Evolutionary conservation across 306 rosid genomes (phyloP).

Genomic region (Spatholobus suberectus): DNA sequence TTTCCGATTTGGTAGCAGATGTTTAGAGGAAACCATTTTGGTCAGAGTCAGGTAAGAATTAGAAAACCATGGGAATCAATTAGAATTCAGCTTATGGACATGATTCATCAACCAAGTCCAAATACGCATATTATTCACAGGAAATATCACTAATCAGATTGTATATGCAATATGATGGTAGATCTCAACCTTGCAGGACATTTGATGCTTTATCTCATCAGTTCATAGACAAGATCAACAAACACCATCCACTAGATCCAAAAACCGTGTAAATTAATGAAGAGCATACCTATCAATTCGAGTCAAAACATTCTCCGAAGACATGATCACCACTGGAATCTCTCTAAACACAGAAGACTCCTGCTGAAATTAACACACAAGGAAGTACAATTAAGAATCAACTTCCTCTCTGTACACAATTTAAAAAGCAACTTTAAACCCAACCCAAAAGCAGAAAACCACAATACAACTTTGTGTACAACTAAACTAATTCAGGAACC

Average conservation of each 20-base stretch:
- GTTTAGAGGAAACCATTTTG: neutral
- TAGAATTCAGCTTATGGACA: neutral
- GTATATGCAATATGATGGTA: neutral
- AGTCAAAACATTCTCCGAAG: slow-evolving; percentile 87
- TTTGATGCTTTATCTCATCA: neutral
- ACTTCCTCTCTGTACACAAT: neutral
- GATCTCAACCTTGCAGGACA: neutral
- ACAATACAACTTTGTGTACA: neutral
- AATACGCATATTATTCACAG: neutral
- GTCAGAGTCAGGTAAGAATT: neutral
- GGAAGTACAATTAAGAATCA: slow-evolving; percentile 3
- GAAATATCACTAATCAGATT: neutral
- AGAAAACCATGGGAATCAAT: neutral
- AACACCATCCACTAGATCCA: slow-evolving; percentile 7
- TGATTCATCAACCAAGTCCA: slow-evolving; percentile 4
- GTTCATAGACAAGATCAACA: slow-evolving; percentile 6
- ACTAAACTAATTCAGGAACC: neutral
- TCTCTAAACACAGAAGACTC: slow-evolving; percentile 86
- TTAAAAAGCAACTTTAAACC: neutral
- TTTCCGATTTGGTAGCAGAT: neutral
- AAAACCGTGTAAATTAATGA: neutral
- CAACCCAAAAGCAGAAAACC: neutral
- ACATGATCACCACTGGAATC: slow-evolving; percentile 96
- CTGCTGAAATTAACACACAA: slow-evolving; percentile 59
- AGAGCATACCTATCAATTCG: slow-evolving; percentile 84